Conservation (phyloP, 2,329 filamentous ascomycete species). For the Torrubiellomyces zombiae region DNA sequence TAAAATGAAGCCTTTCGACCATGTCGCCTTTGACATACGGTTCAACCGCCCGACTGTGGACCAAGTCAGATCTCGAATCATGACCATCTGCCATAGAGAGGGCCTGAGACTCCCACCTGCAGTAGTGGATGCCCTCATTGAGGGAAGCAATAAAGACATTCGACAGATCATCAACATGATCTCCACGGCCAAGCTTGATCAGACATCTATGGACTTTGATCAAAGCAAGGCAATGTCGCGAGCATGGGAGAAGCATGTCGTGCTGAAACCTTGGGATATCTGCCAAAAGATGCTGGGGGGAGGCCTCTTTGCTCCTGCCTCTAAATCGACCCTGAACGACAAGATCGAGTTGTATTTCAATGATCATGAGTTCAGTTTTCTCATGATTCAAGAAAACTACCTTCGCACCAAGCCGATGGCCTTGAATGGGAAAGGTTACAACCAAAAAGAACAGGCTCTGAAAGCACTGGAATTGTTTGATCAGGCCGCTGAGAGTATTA, state of each 20-base stretch:
- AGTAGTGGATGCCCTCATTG: constrained; percentile 85
- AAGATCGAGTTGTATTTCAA: constrained; percentile 99
- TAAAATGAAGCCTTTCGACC: constrained; percentile 98
- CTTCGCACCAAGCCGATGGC: constrained; percentile 62
- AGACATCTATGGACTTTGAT: constrained; percentile 63
- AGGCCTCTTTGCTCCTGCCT: constrained; percentile 68
- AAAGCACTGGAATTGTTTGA: constrained; percentile 79
- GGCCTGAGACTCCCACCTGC: constrained; percentile 67
- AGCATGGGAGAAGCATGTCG: constrained; percentile 93
- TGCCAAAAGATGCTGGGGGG: constrained; percentile 80
- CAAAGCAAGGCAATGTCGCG: constrained; percentile 89
- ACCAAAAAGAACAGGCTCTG: constrained; percentile 51
- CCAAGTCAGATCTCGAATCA: constrained; percentile 78
- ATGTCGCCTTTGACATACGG: constrained; percentile 64
- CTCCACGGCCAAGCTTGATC: constrained; percentile 79
- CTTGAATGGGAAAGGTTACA: constrained; percentile 38
- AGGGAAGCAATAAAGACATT: constrained; percentile 90
- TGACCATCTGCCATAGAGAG: constrained; percentile 89
- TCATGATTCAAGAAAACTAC: constrained; percentile 99
- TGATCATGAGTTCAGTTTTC: constrained; percentile 89
- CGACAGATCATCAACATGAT: constrained; percentile 98
- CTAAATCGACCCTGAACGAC: constrained; percentile 80
- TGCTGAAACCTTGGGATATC: constrained; percentile 97
- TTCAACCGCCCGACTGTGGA: constrained; percentile 85
- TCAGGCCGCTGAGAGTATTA: constrained; percentile 86